phyloP scores from a whole-genome alignment of 2,329 filamentous ascomycete genomes.

The Phialemoniopsis sp. region DNA sequence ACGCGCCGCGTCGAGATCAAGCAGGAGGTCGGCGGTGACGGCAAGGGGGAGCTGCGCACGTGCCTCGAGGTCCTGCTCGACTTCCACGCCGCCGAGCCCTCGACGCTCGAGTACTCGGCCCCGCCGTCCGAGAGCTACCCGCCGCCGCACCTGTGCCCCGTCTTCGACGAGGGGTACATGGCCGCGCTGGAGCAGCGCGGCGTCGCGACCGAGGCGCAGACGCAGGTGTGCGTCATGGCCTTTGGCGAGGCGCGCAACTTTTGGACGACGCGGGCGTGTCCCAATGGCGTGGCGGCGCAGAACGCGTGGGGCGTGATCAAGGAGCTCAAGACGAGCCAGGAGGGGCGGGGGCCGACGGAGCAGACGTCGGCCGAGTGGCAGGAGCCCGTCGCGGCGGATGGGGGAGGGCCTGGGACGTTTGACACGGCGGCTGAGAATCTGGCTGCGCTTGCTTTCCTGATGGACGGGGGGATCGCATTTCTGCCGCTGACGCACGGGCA shows the following conservation, averaged over 20 bases:
- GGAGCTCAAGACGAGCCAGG: slow-evolving; percentile 23
- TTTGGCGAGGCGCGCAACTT: slow-evolving; percentile 22
- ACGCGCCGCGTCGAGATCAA: slow-evolving; percentile 39
- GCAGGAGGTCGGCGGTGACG: slow-evolving; percentile 31
- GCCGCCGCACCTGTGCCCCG: too few relatives aligned
- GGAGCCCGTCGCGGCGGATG: too few relatives aligned
- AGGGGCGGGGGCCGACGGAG: slow-evolving; percentile 27
- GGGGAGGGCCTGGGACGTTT: slow-evolving; percentile 12
- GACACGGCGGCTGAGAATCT: slow-evolving; percentile 22
- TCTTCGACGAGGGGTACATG: slow-evolving; percentile 12
- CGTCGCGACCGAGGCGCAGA: slow-evolving; percentile 13
- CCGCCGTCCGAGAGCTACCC: slow-evolving; percentile 25
- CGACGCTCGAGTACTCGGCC: slow-evolving; percentile 30
- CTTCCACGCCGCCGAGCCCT: slow-evolving; percentile 37
- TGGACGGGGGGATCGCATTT: too few relatives aligned
- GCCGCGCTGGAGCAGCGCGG: slow-evolving; percentile 16
- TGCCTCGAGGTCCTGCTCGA: slow-evolving; percentile 40
- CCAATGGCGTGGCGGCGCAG: slow-evolving; percentile 35
- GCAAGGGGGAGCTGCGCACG: slow-evolving; percentile 22
- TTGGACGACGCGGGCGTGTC: slow-evolving; percentile 29
- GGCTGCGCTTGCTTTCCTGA: too few relatives aligned
- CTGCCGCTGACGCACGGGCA: too few relatives aligned
- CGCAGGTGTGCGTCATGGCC: slow-evolving; percentile 12
- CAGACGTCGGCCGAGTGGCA: slow-evolving; percentile 38
- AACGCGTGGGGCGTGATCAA: slow-evolving; percentile 36